These are phyloP conservation scores for Neoascochyta sp. DNA, from an alignment of 2,329 filamentous ascomycete species.

Conservation along the genomic window DNA sequence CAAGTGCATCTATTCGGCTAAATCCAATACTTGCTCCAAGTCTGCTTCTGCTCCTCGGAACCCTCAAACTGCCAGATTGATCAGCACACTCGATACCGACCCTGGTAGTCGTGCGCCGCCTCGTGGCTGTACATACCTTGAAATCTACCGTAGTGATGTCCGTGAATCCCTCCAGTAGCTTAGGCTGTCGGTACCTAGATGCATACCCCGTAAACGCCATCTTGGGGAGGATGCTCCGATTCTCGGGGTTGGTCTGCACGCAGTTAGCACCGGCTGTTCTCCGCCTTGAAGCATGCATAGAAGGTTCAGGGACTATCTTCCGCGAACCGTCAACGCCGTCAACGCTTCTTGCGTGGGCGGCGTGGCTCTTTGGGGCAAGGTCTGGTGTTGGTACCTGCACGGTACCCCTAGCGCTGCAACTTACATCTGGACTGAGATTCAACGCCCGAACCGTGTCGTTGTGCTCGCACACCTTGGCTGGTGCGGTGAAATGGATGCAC, in stretches of 20 bases:
- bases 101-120: background rate
- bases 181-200: slow-evolving; percentile 69
- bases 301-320: slow-evolving; percentile 6
- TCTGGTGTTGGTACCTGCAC: slow-evolving; percentile 16
- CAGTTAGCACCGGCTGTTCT: slow-evolving; percentile 20
- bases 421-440: slow-evolving; percentile 38
- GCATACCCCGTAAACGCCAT: slow-evolving; percentile 77
- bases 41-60: slow-evolving; percentile 60
- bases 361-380: slow-evolving; percentile 5
- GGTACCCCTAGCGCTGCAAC: no score
- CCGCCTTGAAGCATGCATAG: slow-evolving; percentile 4
- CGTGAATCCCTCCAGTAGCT: slow-evolving; percentile 72
- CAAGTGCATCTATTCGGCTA: slow-evolving; percentile 36
- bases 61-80: slow-evolving; percentile 57
- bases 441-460: slow-evolving; percentile 81
- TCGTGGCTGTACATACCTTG: slow-evolving; percentile 44
- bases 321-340: slow-evolving; percentile 5
- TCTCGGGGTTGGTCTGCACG: slow-evolving; percentile 73
- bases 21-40: slow-evolving; percentile 78
- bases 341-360: slow-evolving; percentile 5
- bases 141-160: slow-evolving; percentile 77
- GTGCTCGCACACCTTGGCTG: slow-evolving; percentile 69
- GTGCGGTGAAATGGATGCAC: slow-evolving; percentile 79
- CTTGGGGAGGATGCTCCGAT: slow-evolving; percentile 66
- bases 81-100: slow-evolving; percentile 17